Evolutionary conservation across 2,329 filamentous ascomycete species (phyloP), one percentile per base, ranked within the genome.

Genomic region (Phyllosticta citriasiana): DNA sequence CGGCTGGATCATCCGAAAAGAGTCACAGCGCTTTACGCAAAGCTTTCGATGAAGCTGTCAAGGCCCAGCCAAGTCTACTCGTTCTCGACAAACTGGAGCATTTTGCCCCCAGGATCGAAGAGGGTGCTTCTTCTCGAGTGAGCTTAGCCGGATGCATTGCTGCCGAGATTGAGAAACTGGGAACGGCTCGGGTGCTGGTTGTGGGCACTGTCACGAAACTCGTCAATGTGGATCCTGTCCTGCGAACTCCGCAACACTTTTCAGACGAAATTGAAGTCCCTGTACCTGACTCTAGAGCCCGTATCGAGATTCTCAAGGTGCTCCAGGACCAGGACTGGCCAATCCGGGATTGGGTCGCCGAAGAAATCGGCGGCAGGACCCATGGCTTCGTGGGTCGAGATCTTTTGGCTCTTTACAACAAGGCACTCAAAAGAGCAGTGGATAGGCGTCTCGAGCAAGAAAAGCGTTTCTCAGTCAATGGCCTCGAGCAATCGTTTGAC

Each of bases 381-480:
- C 91, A 97, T 69, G 93, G 92, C 3, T 97, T 90, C 72, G 95
- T 90, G 33, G 88, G 88, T 4, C 82, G 83, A 1, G 92, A 97
- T 71, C 78, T 97, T 1, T 77, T 79, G n/a, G 82, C 80, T 14
- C 78, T 97, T 30, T 58, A 62, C 52, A 58, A 62, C 30, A 62
- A 62, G 8, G 60, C 60, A 2, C 55, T 62, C 22, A 58, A 62
- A 52, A 52, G 52, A 51, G 60, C 60, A 0, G 57, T 33, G 14
- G 60, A 62, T 19, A 33, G 55, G 30, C 24, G 51, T n/a, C 55
- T 62, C 24, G 56, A 54, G 55, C 59, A 57, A n/a, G n/a, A 47
- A 7, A 16, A 16, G 16, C 35, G 10, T 16, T 16, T 16, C 7
- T 47, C 40, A n/a, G 14, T 16, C 6, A n/a, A 47, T 47, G 16